These are phyloP conservation scores for Penicillium bovifimosum DNA, from an alignment of 495 filamentous ascomycete genomes.

Conservation along the genomic window DNA sequence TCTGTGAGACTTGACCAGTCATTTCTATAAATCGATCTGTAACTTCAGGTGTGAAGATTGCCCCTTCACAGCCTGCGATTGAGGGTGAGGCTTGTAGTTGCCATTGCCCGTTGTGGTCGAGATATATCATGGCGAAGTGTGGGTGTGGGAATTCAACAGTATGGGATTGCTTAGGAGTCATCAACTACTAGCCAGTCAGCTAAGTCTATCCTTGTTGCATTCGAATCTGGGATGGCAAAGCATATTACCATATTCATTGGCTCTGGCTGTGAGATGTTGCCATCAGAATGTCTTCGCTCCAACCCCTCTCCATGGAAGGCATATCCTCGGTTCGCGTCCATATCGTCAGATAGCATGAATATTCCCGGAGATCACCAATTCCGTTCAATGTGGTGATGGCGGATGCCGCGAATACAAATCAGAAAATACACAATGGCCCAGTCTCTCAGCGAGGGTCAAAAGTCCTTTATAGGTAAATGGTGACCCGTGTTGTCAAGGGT, in stretches of 20 bases:
- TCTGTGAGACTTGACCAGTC: slow-evolving; percentile 17
- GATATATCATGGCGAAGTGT: slow-evolving; percentile 39
- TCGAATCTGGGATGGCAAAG: neutral
- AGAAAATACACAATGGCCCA: neutral
- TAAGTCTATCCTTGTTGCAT: neutral
- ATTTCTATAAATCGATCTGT: slow-evolving; percentile 34
- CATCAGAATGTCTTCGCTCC: slow-evolving; percentile 24
- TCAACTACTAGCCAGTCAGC: slow-evolving; percentile 10
- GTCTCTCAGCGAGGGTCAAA: neutral
- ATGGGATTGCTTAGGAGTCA: slow-evolving; percentile 13
- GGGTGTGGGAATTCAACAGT: slow-evolving; percentile 25
- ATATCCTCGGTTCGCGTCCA: slow-evolving; percentile 16
- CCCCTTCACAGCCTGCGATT: slow-evolving; percentile 31
- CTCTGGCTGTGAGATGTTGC: slow-evolving; percentile 9
- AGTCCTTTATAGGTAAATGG: neutral
- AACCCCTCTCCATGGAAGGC: slow-evolving; percentile 10
- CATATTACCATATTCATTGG: slow-evolving; percentile 14
- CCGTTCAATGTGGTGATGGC: neutral
- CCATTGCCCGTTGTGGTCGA: slow-evolving; percentile 35
- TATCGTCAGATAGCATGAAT: neutral
- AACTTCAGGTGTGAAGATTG: slow-evolving; percentile 39
- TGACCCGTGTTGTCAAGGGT: neutral
- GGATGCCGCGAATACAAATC: neutral
- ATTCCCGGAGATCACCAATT: neutral
- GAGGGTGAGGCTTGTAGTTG: slow-evolving; percentile 32